phyloP scores from a whole-genome alignment of 805 yeast genomes.

The Yarrowia sp. region DNA sequence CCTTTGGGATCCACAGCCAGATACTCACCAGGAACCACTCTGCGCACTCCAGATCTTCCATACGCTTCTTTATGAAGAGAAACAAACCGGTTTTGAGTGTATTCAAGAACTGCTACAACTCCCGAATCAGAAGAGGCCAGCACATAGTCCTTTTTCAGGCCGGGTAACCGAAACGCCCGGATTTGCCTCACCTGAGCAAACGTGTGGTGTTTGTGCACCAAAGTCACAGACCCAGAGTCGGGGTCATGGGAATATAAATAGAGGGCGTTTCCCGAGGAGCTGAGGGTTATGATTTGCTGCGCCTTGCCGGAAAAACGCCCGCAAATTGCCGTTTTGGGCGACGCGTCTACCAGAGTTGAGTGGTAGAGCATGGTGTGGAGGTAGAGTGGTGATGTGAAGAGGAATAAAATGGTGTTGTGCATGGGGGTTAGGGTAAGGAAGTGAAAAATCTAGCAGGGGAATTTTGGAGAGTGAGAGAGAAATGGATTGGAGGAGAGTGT shows the following conservation, averaged over 20 bases:
- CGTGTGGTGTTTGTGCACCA: not conserved
- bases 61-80: constrained; percentile 58
- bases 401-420: not conserved
- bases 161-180: constrained; percentile 52
- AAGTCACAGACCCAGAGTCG: not conserved
- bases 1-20: constrained; percentile 68
- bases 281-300: not conserved
- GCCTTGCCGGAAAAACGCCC: constrained; percentile 3
- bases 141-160: constrained; percentile 55
- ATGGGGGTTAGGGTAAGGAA: not conserved
- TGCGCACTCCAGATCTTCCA: constrained; percentile 69
- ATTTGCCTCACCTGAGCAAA: constrained; percentile 61
- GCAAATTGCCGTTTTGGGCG: not conserved
- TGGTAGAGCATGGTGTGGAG: not conserved
- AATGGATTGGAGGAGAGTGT: not conserved
- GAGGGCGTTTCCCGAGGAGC: constrained; percentile 8
- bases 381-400: not conserved
- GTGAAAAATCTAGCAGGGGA: no score
- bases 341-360: not conserved
- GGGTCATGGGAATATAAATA: not conserved
- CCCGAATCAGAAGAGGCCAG: constrained; percentile 81
- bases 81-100: constrained; percentile 44
- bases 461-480: not conserved
- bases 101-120: constrained; percentile 54
- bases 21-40: constrained; percentile 73